Base-by-base conservation (phyloP, 192 early-diverging fungal genomes). In the Coemansia biformis region DNA sequence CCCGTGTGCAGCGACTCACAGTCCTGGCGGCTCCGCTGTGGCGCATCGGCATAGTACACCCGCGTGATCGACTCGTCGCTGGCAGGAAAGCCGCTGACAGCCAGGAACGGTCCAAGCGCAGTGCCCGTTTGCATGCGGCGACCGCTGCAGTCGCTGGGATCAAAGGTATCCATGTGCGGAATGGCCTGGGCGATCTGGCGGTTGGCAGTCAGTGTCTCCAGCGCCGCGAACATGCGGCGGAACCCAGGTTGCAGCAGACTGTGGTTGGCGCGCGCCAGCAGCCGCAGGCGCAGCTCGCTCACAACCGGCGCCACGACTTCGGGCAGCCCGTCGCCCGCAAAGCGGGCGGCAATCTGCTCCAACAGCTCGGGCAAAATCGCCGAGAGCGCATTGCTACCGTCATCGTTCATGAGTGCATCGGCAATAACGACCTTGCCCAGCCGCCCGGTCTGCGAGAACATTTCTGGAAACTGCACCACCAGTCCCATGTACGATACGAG, bases 401-500 rank as follows among this genome's bases (percentile, higher is more conserved):
- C 47, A 21, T 50, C 43, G 1, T 38, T 43, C 37, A 69, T 31
- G n/a, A 76, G 36, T 12, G 49, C 54, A 16, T 57, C 53, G 13
- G 36, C 54, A 5, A 65, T 36, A 2, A 56, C 36, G 15, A 38
- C 38, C 24, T 50, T 57, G 2, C 57, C 63, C 0, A 43, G 49
- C 7, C 49, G 48, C 0, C 61, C 41, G 38, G 68, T 40, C 51
- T 90, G 90, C 18, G 92, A 81, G 51, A 93, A 95, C 82, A 88
- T 89, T 18, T 89, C 91, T n/a, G 87, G 86, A 48, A 90, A 79
- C 39, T 87, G 90, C 28, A 96, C 51, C 33, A 88, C 74, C 23
- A 94, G 71, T 5, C 88, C 88, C 40, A 80, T 78, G 59, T 96
- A 98, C 40, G 85, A 91, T 2, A 95, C 75, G 15, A 95, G 50